phyloP scores from a whole-genome alignment of 345 rosid species.

The Noccaea caerulescens region DNA sequence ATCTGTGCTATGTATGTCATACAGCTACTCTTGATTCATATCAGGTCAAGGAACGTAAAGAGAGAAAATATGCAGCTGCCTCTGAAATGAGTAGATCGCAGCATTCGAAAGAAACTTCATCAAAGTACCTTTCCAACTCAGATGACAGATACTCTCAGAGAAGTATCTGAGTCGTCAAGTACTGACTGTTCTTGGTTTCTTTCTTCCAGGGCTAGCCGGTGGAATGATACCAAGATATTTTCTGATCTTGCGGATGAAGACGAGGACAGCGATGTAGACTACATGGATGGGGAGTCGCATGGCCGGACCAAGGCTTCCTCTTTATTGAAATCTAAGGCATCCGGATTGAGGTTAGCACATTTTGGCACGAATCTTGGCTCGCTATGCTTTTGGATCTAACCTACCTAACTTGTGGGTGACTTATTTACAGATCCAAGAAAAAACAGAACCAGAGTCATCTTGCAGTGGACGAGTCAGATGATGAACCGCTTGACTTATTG shows the following conservation, averaged over 20 bases:
- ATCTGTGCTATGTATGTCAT: constrained; percentile 24
- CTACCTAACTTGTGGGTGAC: neutral
- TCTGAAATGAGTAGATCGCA: constrained; percentile 72
- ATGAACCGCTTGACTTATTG: constrained; percentile 91
- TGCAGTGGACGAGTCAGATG: constrained; percentile 78
- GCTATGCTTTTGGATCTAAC: constrained; percentile 17
- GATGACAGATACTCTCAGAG: constrained; percentile 16
- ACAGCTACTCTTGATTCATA: constrained; percentile 34
- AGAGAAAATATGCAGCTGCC: constrained; percentile 57
- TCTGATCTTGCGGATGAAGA: constrained; percentile 79
- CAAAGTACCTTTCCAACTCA: constrained; percentile 58
- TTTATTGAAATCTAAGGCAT: constrained; percentile 54
- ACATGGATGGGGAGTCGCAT: constrained; percentile 54
- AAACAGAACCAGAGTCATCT: constrained; percentile 63
- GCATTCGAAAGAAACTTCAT: constrained; percentile 73
- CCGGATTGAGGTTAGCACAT: constrained; percentile 55
- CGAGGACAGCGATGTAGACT: constrained; percentile 59
- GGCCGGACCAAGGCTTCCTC: constrained; percentile 53
- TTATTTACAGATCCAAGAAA: constrained; percentile 58
- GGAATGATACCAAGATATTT: constrained; percentile 95
- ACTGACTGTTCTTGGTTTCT: constrained; percentile 15
- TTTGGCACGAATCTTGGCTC: constrained; percentile 1
- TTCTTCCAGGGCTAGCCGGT: constrained; percentile 71
- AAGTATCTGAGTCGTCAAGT: constrained; percentile 17
- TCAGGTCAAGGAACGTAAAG: constrained; percentile 83